Evolutionary conservation across 2,329 filamentous ascomycete species (phyloP).

Genomic region (Aspergillus sp.): DNA sequence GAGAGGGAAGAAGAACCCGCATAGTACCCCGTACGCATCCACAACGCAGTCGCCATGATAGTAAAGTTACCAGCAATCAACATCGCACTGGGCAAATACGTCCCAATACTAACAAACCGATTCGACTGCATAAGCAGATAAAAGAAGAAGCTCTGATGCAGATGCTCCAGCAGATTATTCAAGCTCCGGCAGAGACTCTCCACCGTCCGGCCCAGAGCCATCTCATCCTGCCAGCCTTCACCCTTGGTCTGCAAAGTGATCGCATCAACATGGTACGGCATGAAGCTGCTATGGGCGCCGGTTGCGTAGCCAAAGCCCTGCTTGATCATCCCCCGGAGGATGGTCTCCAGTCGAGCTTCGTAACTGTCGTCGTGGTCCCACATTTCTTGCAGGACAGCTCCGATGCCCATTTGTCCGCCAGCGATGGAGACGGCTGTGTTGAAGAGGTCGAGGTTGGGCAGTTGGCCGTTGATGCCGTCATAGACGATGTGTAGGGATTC

Average conservation of each 20-base stretch:
- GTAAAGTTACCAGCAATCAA: conserved; percentile 88
- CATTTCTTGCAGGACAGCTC: conserved; percentile 77
- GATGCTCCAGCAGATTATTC: conserved; percentile 92
- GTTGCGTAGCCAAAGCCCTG: conserved; percentile 85
- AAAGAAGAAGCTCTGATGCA: conserved; percentile 99
- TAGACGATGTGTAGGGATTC: conserved; percentile 86
- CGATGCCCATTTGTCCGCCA: conserved; percentile 84
- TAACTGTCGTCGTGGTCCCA: conserved; percentile 71
- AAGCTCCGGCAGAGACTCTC: conserved; percentile 88
- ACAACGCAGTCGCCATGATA: conserved; percentile 89
- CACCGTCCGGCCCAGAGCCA: conserved; percentile 82
- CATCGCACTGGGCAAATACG: conserved; percentile 97
- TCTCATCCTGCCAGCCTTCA: conserved; percentile 94
- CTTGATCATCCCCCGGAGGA: conserved; percentile 85
- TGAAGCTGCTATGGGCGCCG: conserved; percentile 90
- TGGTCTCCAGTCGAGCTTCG: conserved; percentile 72
- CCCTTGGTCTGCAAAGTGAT: conserved; percentile 88
- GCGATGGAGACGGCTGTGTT: conserved; percentile 89
- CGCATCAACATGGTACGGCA: conserved; percentile 95
- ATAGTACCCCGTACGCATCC: conserved; percentile 73
- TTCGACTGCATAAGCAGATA: conserved; percentile 88
- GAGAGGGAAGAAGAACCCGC: conserved; percentile 10
- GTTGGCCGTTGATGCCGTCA: conserved; percentile 89
- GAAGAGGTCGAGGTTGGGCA: conserved; percentile 91
- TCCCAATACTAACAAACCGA: conserved; percentile 95